Percentiles rank a stretch among this genome's conserved stretches.
phyloP scores from a whole-genome alignment of 768 basidiomycete genomes.

The Mycena albidolilacea region DNA sequence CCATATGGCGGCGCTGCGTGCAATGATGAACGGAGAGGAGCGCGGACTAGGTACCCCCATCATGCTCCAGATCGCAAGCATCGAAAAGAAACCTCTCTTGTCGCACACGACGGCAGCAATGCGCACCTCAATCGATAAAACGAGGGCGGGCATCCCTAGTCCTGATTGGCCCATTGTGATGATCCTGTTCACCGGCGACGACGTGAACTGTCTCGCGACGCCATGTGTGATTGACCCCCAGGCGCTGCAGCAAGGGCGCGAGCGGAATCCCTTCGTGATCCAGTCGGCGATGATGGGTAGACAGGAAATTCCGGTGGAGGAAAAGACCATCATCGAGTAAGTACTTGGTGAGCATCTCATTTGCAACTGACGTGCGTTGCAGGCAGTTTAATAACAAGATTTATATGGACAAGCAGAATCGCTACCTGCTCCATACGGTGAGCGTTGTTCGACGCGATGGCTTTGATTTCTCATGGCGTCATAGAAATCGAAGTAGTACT shows the following conservation, averaged over 20 bases:
- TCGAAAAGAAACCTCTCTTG: constrained; percentile 19
- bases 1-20: constrained; percentile 11
- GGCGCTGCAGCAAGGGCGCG: constrained; percentile 27
- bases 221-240: constrained; percentile 13
- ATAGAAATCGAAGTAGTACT: constrained; percentile 17
- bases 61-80: constrained; percentile 27
- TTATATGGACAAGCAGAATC: constrained; percentile 32
- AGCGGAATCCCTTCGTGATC: constrained; percentile 18
- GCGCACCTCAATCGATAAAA: constrained; percentile 16
- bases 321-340: constrained; percentile 28
- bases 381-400: constrained; percentile 27
- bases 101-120: constrained; percentile 21
- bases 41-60: constrained; percentile 12
- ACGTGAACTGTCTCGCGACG: constrained; percentile 7
- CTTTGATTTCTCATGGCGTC: neutral
- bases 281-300: constrained; percentile 17
- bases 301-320: constrained; percentile 17
- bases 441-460: neutral
- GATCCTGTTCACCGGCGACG: constrained; percentile 30
- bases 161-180: constrained; percentile 17
- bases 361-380: neutral
- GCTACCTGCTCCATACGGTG: constrained; percentile 28
- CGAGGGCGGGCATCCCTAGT: neutral
- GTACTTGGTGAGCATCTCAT: neutral
- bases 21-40: constrained; percentile 13